A percentile compares a stretch with the other conserved stretches of the same genome.
phyloP scores from a whole-genome alignment of 2,329 filamentous ascomycete species.

The Fusarium floridanum region DNA sequence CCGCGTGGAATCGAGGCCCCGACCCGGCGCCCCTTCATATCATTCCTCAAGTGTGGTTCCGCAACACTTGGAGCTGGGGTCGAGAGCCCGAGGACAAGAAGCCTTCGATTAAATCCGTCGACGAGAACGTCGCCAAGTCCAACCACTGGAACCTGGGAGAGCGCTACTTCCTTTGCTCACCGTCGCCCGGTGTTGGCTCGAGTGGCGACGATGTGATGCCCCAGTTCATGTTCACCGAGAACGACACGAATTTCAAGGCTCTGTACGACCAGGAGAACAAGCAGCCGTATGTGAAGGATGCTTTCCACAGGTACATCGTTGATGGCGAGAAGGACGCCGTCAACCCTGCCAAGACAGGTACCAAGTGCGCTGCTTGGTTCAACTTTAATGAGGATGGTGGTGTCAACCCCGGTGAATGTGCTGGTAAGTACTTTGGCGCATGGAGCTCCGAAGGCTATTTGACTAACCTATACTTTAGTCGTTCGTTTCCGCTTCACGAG shows the following conservation, averaged over 20 bases:
- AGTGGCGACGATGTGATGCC: constrained; percentile 88
- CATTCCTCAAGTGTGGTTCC: constrained; percentile 94
- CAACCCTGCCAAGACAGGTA: constrained; percentile 84
- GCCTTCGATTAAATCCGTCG: constrained; percentile 78
- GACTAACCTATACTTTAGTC: constrained; percentile 61
- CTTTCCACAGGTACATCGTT: constrained; percentile 90
- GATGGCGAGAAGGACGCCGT: constrained; percentile 83
- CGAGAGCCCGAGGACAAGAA: constrained; percentile 81
- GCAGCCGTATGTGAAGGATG: constrained; percentile 91
- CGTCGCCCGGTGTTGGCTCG: constrained; percentile 85
- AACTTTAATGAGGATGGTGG: constrained; percentile 91
- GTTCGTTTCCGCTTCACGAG: constrained; percentile 91
- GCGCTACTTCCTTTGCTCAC: constrained; percentile 85
- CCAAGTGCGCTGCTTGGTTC: constrained; percentile 93
- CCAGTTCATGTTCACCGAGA: constrained; percentile 91
- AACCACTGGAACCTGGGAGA: constrained; percentile 85
- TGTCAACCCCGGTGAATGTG: constrained; percentile 90
- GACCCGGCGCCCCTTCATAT: constrained; percentile 94
- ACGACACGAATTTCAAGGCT: constrained; percentile 87
- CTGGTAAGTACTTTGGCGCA: constrained; percentile 67
- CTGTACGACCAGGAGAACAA: constrained; percentile 85
- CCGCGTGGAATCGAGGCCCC: constrained; percentile 94
- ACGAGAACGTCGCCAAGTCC: constrained; percentile 78
- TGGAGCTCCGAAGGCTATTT: constrained; percentile 51
- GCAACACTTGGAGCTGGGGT: constrained; percentile 98